phyloP scores from a whole-genome alignment of 73 alveolate genomes.

The Paramecium bursaria region DNA sequence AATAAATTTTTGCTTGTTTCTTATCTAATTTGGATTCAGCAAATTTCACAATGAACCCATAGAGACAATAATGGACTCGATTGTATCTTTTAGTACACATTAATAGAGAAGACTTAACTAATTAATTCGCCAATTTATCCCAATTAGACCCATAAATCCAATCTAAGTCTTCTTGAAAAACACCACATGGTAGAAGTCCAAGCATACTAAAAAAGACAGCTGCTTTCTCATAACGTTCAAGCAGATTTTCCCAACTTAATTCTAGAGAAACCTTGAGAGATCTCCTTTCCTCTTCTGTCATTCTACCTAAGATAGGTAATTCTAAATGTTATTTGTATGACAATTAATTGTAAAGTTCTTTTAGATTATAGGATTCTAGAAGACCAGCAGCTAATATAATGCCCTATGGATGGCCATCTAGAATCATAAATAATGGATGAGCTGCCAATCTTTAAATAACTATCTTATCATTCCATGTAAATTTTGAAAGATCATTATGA shows the following conservation, averaged over 20 bases:
- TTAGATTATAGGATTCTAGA: conserved; percentile 15
- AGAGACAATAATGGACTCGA: conserved; percentile 34
- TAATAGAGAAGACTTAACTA: conserved; percentile 3
- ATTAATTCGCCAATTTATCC: conserved; percentile 51
- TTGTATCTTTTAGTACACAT: neutral
- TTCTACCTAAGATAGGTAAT: conserved; percentile 44
- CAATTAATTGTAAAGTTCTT: conserved; percentile 37
- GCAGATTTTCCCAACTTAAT: conserved; percentile 41
- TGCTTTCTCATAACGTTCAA: conserved; percentile 52
- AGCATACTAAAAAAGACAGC: conserved; percentile 54
- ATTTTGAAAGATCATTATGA: conserved; percentile 3
- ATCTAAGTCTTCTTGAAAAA: conserved; percentile 32
- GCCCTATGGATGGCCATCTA: conserved; percentile 63
- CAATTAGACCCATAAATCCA: conserved; percentile 42
- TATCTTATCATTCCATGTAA: conserved; percentile 27
- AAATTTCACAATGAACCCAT: conserved; percentile 15
- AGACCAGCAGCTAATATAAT: conserved; percentile 33
- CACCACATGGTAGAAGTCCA: conserved; percentile 51
- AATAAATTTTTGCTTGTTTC: conserved; percentile 14
- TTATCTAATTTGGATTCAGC: conserved; percentile 57
- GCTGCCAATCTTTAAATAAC: neutral
- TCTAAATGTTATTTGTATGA: conserved; percentile 33
- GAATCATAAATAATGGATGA: conserved; percentile 14
- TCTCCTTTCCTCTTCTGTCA: conserved; percentile 52
- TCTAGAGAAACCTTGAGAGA: conserved; percentile 35